phyloP scores from a whole-genome alignment of 2,329 filamentous ascomycete genomes.

The Cytospora leucostoma region DNA sequence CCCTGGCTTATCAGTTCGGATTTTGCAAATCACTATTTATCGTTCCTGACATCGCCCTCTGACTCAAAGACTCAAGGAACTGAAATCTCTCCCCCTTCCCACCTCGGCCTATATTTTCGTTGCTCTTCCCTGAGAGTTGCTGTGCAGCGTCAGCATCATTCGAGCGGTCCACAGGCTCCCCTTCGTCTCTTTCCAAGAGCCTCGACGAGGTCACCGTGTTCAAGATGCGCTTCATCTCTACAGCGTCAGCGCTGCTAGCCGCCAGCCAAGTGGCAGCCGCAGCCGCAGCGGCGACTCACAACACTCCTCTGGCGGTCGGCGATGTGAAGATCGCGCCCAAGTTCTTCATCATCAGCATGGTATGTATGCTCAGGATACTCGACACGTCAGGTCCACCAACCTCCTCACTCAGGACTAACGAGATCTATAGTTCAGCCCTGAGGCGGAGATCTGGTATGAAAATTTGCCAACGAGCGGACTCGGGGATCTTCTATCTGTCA shows the following conservation, averaged over 20 bases:
- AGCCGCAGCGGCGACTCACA: constrained; percentile 13
- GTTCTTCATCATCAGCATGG: constrained; percentile 65
- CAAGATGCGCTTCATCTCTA: constrained; percentile 24
- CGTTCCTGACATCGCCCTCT: background rate
- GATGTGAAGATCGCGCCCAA: constrained; percentile 53
- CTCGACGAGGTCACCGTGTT: background rate
- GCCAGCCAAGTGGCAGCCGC: constrained; percentile 19
- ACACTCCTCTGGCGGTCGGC: constrained; percentile 8
- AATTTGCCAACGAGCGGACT: constrained; percentile 48
- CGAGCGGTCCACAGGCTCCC: constrained; percentile 4
- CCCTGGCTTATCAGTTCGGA: background rate
- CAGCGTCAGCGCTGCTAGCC: constrained; percentile 23
- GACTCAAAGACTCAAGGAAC: background rate
- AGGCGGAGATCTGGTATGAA: constrained; percentile 62
- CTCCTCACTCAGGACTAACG: background rate
- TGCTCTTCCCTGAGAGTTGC: background rate
- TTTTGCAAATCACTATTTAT: background rate
- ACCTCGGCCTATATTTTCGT: background rate
- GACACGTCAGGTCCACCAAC: background rate
- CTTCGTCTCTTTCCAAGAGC: background rate
- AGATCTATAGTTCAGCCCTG: constrained; percentile 56
- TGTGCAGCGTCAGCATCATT: background rate
- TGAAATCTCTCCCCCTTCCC: background rate
- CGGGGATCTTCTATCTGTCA: constrained; percentile 57
- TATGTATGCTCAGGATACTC: constrained; percentile 34